phyloP scores from a whole-genome alignment of 768 basidiomycete genomes.

The Tulasnella sp. region DNA sequence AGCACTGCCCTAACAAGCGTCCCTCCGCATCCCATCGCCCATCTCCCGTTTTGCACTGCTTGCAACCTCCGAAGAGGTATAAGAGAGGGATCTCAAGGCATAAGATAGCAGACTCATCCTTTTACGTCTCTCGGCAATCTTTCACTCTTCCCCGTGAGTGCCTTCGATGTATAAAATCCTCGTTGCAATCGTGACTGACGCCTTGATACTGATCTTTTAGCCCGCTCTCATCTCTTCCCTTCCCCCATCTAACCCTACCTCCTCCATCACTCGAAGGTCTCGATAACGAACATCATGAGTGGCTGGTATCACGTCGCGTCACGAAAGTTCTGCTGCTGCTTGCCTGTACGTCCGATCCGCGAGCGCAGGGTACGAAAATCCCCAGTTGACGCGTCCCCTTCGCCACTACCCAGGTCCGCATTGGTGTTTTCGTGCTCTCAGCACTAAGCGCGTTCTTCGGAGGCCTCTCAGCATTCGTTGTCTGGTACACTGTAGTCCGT shows the following conservation, averaged over 20 bases:
- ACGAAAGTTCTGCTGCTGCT: conserved; percentile 18
- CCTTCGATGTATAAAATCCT: not conserved
- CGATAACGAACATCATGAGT: conserved; percentile 8
- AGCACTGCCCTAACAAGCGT: not conserved
- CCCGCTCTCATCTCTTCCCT: not conserved
- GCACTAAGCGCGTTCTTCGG: conserved; percentile 7
- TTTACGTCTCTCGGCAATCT: not conserved
- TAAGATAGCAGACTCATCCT: not conserved
- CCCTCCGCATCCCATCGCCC: not conserved
- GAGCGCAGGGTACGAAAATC: not conserved
- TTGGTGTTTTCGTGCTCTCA: conserved; percentile 17
- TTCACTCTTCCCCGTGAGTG: not conserved
- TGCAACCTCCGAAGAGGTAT: too few relatives aligned
- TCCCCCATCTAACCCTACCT: not conserved
- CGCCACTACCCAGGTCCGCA: conserved; percentile 8
- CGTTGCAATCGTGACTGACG: conserved; percentile 1
- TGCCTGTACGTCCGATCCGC: conserved; percentile 6
- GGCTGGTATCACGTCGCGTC: conserved; percentile 15
- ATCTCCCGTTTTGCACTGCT: not conserved
- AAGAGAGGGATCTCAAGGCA: too few relatives aligned
- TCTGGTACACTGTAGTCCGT: conserved; percentile 18
- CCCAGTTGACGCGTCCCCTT: not conserved
- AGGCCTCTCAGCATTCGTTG: conserved; percentile 8
- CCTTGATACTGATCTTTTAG: not conserved
- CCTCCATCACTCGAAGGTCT: not conserved